A percentile compares a stretch with the other conserved stretches of the same genome.
Conservation (phyloP, 2,329 filamentous ascomycete species). For the Sporothrix brasiliensis region DNA sequence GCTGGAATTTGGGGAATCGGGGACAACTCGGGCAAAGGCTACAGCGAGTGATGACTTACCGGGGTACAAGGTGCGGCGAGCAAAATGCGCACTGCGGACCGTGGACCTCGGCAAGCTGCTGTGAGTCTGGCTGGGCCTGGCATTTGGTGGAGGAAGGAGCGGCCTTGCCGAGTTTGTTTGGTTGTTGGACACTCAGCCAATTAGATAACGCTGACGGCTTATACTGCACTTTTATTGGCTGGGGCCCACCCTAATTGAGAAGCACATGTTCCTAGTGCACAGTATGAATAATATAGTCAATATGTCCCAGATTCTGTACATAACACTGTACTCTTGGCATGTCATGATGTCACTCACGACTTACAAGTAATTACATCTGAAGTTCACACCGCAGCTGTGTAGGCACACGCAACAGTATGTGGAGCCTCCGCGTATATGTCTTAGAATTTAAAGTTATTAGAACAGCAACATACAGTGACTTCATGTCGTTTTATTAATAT, state of each 20-base stretch:
- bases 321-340: not conserved
- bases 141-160: not conserved
- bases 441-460: too few relatives aligned
- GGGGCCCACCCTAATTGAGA: not conserved
- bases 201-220: too few relatives aligned
- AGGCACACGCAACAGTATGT: not conserved
- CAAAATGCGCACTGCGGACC: not conserved
- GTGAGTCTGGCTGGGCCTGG: not conserved
- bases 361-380: not conserved
- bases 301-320: not conserved
- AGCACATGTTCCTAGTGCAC: not conserved
- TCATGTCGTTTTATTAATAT: not conserved
- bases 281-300: not conserved
- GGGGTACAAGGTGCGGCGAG: slow-evolving; percentile 18
- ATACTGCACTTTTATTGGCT: not conserved
- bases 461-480: not conserved
- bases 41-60: slow-evolving; percentile 8
- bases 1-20: slow-evolving; percentile 19
- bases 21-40: slow-evolving; percentile 1
- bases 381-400: not conserved
- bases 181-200: too few relatives aligned
- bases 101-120: slow-evolving; percentile 29
- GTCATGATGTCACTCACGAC: not conserved
- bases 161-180: slow-evolving; percentile 23
- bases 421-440: too few relatives aligned